These are phyloP conservation scores for Cubamyces lactineus DNA, from an alignment of 768 basidiomycete genomes.

Conservation along the genomic window DNA sequence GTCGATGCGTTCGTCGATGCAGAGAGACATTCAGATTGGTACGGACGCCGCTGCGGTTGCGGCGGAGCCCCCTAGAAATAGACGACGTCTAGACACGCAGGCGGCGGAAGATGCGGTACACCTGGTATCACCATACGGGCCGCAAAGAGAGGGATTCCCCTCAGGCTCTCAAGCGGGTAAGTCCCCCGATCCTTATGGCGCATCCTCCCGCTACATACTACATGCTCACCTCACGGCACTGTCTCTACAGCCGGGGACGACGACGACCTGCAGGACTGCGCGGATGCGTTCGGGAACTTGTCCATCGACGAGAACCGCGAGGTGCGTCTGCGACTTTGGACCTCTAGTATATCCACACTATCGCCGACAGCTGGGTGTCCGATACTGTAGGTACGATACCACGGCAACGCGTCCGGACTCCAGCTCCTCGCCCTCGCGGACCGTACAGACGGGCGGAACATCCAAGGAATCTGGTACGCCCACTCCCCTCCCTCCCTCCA, in stretches of 20 bases:
- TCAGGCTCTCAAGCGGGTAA: neutral
- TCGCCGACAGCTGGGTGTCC: neutral
- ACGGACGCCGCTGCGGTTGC: neutral
- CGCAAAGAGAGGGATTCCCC: neutral
- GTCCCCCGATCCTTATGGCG: no score
- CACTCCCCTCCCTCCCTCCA: neutral
- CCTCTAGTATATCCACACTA: conserved; percentile 7
- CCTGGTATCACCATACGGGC: neutral
- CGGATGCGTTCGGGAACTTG: conserved; percentile 66
- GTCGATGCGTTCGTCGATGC: neutral
- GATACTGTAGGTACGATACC: conserved; percentile 70
- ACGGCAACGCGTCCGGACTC: conserved; percentile 75
- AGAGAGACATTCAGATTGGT: neutral
- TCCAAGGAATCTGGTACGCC: conserved; percentile 37
- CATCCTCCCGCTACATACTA: no score
- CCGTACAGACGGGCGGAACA: conserved; percentile 72
- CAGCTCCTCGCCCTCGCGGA: conserved; percentile 67
- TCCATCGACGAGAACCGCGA: conserved; percentile 80
- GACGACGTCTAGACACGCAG: conserved; percentile 47
- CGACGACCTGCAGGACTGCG: conserved; percentile 41
- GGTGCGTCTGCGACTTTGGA: conserved; percentile 39
- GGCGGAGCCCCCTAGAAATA: conserved; percentile 44
- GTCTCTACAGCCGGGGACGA: conserved; percentile 23
- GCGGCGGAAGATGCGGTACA: neutral
- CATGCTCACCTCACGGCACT: no score